A percentile compares a stretch with the other conserved stretches of the same genome.
Evolutionary conservation across 2,329 filamentous ascomycete species (phyloP).

Genomic region (Cytospora piceae): DNA sequence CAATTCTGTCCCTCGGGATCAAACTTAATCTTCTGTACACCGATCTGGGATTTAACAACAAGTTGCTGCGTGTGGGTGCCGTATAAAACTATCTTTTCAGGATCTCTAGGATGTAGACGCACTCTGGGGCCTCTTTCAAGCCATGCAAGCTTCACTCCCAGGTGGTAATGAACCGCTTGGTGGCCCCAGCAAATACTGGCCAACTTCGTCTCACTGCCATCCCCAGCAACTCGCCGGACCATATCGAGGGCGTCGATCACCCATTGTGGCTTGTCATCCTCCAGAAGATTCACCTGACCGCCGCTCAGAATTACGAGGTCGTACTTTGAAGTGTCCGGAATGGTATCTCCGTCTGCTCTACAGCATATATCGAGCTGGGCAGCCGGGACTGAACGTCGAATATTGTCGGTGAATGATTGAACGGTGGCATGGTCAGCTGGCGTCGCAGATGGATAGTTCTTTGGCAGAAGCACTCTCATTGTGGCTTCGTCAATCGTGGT

Average conservation of each 20-base stretch:
- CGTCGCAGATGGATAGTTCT: constrained; percentile 7
- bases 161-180: constrained; percentile 5
- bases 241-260: background rate
- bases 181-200: constrained; percentile 10
- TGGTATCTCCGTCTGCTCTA: constrained; percentile 5
- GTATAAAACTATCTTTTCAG: no score
- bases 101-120: background rate
- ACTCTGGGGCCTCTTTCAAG: background rate
- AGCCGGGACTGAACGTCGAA: background rate
- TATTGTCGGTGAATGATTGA: background rate
- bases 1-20: background rate
- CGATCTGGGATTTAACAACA: background rate
- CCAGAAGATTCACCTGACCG: background rate
- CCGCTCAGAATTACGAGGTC: constrained; percentile 8
- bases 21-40: background rate
- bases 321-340: background rate
- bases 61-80: background rate
- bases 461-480: background rate
- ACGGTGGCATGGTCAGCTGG: background rate
- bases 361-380: constrained; percentile 4
- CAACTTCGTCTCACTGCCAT: background rate
- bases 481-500: background rate
- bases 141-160: constrained; percentile 5
- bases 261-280: background rate
- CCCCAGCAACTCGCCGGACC: background rate